phyloP scores from a whole-genome alignment of 306 rosid genomes.

The Ochetophila trinervis region DNA sequence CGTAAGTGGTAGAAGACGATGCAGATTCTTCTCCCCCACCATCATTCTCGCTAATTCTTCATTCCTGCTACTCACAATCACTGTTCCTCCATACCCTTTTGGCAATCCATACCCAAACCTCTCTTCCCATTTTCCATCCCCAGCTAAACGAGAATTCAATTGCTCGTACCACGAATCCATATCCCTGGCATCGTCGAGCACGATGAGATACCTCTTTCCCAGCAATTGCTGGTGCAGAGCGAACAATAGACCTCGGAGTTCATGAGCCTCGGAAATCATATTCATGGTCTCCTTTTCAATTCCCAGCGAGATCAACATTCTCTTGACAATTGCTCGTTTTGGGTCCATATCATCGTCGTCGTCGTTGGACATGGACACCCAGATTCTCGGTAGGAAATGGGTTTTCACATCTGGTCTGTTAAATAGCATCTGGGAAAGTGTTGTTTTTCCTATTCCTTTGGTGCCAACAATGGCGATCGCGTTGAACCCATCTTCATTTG shows the following conservation, averaged over 20 bases:
- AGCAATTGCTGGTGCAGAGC: slow-evolving; percentile 16
- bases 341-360: not conserved
- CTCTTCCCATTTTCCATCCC: slow-evolving; percentile 3
- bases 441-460: slow-evolving; percentile 21
- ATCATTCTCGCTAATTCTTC: slow-evolving; percentile 3
- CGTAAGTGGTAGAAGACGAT: slow-evolving; percentile 12
- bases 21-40: slow-evolving; percentile 19
- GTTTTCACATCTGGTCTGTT: slow-evolving; percentile 13
- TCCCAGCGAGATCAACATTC: slow-evolving; percentile 20
- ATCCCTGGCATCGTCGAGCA: slow-evolving; percentile 26
- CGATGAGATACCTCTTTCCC: slow-evolving; percentile 25
- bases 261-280: not conserved
- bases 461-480: slow-evolving; percentile 20
- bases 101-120: slow-evolving; percentile 15
- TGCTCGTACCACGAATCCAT: not conserved
- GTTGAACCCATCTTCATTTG: slow-evolving; percentile 5
- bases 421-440: slow-evolving; percentile 15
- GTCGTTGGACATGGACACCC: slow-evolving; percentile 24
- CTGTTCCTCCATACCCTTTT: slow-evolving; percentile 24
- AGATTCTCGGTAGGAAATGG: slow-evolving; percentile 24
- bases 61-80: slow-evolving; percentile 25
- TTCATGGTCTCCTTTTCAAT: slow-evolving; percentile 1
- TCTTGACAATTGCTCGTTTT: not conserved
- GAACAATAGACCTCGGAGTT: slow-evolving; percentile 7
- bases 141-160: not conserved